These are phyloP conservation scores for Xylaria polymorpha DNA, from an alignment of 2,329 filamentous ascomycete species.

Conservation along the genomic window DNA sequence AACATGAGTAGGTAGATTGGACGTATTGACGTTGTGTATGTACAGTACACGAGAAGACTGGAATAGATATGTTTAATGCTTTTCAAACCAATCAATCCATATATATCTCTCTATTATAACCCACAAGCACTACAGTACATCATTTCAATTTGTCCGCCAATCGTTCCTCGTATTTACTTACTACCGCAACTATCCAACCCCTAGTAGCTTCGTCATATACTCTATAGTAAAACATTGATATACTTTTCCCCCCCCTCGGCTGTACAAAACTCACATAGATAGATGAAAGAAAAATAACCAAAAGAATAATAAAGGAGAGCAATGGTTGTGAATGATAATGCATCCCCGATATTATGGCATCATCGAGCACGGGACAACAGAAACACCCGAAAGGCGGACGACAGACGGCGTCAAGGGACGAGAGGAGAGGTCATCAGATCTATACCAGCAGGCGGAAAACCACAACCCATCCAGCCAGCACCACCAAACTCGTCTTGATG, in stretches of 20 bases:
- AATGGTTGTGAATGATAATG: not conserved
- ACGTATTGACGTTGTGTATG: not conserved
- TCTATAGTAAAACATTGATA: not conserved
- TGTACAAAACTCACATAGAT: too few species aligned
- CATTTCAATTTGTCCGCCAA: not conserved
- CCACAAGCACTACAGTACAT: not conserved
- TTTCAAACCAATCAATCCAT: not conserved
- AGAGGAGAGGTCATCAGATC: conserved; percentile 2
- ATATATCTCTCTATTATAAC: not conserved
- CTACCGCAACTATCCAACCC: not conserved
- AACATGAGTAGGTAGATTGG: too few species aligned
- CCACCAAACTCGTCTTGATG: not conserved
- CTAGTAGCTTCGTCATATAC: not conserved
- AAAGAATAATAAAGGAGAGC: not conserved
- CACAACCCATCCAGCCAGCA: conserved; percentile 6
- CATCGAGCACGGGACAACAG: not conserved
- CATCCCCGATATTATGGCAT: not conserved
- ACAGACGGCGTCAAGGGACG: not conserved
- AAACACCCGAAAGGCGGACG: not conserved
- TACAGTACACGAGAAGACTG: not conserved
- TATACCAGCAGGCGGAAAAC: conserved; percentile 7
- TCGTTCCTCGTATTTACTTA: not conserved
- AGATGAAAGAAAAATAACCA: not conserved
- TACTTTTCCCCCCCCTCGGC: too few species aligned
- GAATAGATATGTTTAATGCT: not conserved